phyloP scores from a whole-genome alignment of 2,329 filamentous ascomycete species.

The Ophiostoma sp. region DNA sequence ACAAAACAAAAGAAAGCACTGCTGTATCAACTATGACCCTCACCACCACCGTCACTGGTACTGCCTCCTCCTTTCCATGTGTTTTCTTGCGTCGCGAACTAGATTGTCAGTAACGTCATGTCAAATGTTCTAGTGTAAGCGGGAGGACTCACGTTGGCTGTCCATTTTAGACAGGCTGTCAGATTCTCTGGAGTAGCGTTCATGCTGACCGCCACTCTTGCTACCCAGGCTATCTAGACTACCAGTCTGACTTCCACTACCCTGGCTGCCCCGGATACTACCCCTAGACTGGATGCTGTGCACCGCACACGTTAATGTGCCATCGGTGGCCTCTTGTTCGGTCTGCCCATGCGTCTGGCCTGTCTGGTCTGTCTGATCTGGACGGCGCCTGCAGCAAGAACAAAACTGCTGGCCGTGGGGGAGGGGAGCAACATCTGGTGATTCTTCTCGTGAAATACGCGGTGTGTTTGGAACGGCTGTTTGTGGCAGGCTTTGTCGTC shows the following conservation, averaged over 20 bases:
- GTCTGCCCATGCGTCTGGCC: background rate
- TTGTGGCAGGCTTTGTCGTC: background rate
- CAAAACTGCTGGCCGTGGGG: background rate
- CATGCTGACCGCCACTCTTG: background rate
- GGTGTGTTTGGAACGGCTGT: background rate
- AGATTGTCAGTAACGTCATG: background rate
- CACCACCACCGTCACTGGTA: background rate
- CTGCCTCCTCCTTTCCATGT: background rate
- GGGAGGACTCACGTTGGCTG: conserved; percentile 15
- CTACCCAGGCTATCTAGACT: background rate
- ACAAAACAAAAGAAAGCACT: background rate
- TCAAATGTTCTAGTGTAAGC: background rate
- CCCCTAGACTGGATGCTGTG: background rate
- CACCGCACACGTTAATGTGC: background rate
- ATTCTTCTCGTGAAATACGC: background rate
- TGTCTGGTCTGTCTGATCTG: background rate
- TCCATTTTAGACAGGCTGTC: conserved; percentile 16
- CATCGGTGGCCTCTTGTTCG: background rate
- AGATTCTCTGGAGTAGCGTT: background rate
- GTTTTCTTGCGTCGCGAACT: conserved; percentile 2
- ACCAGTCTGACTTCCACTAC: too few species aligned
- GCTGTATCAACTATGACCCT: too few species aligned
- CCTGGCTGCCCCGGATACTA: background rate
- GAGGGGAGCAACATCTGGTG: background rate
- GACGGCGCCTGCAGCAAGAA: background rate